Percentiles rank a stretch among this genome's conserved stretches.
phyloP scores from a whole-genome alignment of 1,139 yeast genomes.

The Diutina pseudorugosa region DNA sequence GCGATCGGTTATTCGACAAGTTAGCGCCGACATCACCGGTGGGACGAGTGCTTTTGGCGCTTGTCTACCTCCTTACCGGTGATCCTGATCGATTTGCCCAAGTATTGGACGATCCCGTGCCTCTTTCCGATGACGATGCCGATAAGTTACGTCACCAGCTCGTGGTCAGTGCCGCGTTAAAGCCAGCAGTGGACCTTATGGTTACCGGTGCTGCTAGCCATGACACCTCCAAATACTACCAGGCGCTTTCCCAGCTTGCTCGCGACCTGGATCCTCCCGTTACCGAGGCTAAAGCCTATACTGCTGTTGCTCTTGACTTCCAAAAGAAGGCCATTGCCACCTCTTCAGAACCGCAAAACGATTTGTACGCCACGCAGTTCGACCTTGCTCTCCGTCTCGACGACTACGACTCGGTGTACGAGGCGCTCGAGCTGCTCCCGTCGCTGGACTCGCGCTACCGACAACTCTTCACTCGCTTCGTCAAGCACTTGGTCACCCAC shows the following conservation, averaged over 20 bases:
- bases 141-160: neutral
- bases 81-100: neutral
- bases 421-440: neutral
- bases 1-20: neutral
- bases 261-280: neutral
- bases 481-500: constrained; percentile 7
- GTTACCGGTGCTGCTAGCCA: neutral
- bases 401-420: neutral
- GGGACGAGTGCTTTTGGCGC: neutral
- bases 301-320: neutral
- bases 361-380: neutral
- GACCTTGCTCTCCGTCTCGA: neutral
- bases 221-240: neutral
- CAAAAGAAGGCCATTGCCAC: neutral
- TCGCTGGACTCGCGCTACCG: neutral
- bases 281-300: neutral
- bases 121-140: neutral
- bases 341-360: neutral
- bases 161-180: neutral
- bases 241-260: neutral
- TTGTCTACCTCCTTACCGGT: neutral
- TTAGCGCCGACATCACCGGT: neutral
- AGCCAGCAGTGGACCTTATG: neutral
- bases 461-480: constrained; percentile 4
- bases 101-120: neutral